A percentile compares a stretch with the other conserved stretches of the same genome.
Evolutionary conservation across 1,284 basidiomycete genomes (phyloP).

Genomic region (Microbotryomycetes sp.): DNA sequence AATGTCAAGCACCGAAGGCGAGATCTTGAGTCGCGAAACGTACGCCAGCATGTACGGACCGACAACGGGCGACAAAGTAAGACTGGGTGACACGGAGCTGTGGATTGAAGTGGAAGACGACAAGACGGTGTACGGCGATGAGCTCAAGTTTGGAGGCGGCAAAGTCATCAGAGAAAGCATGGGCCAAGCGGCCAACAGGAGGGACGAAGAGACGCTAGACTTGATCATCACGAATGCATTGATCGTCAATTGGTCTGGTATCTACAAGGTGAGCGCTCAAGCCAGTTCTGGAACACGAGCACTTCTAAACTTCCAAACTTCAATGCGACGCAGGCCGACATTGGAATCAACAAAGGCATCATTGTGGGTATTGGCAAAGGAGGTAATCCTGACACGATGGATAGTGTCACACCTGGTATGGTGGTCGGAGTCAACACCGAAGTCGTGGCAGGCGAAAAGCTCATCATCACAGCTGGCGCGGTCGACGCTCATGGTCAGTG

Average conservation of each 20-base stretch:
- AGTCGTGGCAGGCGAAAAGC: slow-evolving; percentile 89
- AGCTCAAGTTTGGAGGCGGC: slow-evolving; percentile 95
- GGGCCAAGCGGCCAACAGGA: slow-evolving; percentile 79
- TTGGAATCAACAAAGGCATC: slow-evolving; percentile 77
- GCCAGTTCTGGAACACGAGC: background rate
- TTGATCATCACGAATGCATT: slow-evolving; percentile 91
- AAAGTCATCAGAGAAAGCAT: slow-evolving; percentile 94
- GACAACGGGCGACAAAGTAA: slow-evolving; percentile 79
- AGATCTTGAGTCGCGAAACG: slow-evolving; percentile 30
- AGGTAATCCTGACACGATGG: slow-evolving; percentile 93
- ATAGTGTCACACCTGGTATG: slow-evolving; percentile 65
- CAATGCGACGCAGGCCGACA: slow-evolving; percentile 67
- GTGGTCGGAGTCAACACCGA: slow-evolving; percentile 82
- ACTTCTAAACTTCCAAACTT: slow-evolving; percentile 6
- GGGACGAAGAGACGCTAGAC: slow-evolving; percentile 68
- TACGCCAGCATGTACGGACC: slow-evolving; percentile 94
- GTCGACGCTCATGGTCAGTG: slow-evolving; percentile 81
- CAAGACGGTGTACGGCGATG: slow-evolving; percentile 78
- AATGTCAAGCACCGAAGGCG: background rate
- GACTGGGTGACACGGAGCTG: slow-evolving; percentile 80
- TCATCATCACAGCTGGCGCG: slow-evolving; percentile 88
- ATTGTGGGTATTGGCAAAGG: slow-evolving; percentile 92
- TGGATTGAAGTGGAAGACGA: slow-evolving; percentile 94
- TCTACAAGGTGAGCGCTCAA: slow-evolving; percentile 66
- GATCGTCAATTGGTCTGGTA: slow-evolving; percentile 89